Base-by-base conservation (phyloP, 768 basidiomycete species). In the Psilocybe sp. region DNA sequence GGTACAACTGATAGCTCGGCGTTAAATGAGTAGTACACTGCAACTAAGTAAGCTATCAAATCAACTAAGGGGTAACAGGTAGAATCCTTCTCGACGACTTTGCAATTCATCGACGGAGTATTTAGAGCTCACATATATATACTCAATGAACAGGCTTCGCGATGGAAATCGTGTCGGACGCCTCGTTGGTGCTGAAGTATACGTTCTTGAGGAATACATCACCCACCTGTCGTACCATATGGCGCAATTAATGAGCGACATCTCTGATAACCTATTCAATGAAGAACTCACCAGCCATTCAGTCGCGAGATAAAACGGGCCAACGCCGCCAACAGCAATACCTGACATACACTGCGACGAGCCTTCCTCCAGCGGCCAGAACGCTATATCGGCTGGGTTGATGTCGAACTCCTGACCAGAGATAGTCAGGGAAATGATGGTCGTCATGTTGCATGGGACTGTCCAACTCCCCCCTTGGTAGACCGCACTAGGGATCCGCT, bases 371-470 rank as follows among this genome's bases (percentile, higher is more conserved):
- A 80, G 42, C 7, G 85, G 81, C 13, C 73, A 51, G 53, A 84
- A 78, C 5, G 78, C 67, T 18, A 88, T 61, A 62, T 89, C 85
- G 42, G 71, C 65, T 8, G 84, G 68, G 46, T 81, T 71, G 52
- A 87, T 83, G n/a, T 71, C 50, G 58, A 89, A 90, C 16, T 69
- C 53, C 18, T 66, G 56, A 5, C 80, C 78, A n/a, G 81, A 81
- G 47, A 90, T 80, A 6, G 71, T 75, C 44, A 91, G 67, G 1
- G 81, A 73, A 35, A 87, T 61, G 37, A 66, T 68, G 11, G 79
- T 68, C 43, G 65, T 75, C 12, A 77, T 78, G 19, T 75, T 81
- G 68, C 88, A 90, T 1, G 89, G 86, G 46, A 91, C 70, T 9
- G 74, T 82, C 74, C 75, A 87, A 66, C 57, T 73, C 67, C 60